A percentile compares a stretch with the other conserved stretches of the same genome.
Conservation (phyloP, 805 yeast species). For the Cyberlindnera bimundalis region DNA sequence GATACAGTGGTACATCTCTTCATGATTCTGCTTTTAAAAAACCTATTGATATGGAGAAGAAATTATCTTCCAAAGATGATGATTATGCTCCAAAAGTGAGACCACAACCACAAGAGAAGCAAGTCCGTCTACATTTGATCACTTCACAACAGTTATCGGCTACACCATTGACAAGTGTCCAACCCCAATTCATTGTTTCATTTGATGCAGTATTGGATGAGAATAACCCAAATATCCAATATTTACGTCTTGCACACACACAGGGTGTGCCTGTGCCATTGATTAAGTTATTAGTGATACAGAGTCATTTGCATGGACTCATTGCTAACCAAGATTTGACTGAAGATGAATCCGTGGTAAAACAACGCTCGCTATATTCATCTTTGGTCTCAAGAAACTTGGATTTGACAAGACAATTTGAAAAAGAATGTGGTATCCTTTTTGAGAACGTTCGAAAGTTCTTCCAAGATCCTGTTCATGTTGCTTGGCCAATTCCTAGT, state of each 20-base stretch:
- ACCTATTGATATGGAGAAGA: not conserved
- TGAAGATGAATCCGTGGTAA: not conserved
- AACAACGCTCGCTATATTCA: conserved; percentile 26
- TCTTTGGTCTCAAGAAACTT: conserved; percentile 20
- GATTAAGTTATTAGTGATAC: conserved; percentile 41
- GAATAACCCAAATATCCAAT: conserved; percentile 29
- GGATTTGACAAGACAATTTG: conserved; percentile 17
- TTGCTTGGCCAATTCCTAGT: conserved; percentile 9
- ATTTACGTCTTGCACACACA: conserved; percentile 23
- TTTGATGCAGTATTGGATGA: conserved; percentile 42
- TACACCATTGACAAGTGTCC: conserved; percentile 31
- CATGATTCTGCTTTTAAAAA: conserved; percentile 32
- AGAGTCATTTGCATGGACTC: conserved; percentile 43
- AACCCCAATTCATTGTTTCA: conserved; percentile 44
- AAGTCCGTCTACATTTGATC: conserved; percentile 38
- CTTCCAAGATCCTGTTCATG: conserved; percentile 10
- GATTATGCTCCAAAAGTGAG: conserved; percentile 20
- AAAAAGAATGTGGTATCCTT: conserved; percentile 16
- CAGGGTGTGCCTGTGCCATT: conserved; percentile 35
- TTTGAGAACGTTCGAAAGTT: conserved; percentile 10
- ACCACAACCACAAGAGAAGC: conserved; percentile 12
- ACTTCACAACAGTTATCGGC: conserved; percentile 42
- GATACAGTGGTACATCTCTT: conserved; percentile 64
- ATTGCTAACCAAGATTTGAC: not conserved
- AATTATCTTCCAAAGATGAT: conserved; percentile 15